phyloP scores from a whole-genome alignment of 2,329 filamentous ascomycete genomes.

The Cladosporium sp. region DNA sequence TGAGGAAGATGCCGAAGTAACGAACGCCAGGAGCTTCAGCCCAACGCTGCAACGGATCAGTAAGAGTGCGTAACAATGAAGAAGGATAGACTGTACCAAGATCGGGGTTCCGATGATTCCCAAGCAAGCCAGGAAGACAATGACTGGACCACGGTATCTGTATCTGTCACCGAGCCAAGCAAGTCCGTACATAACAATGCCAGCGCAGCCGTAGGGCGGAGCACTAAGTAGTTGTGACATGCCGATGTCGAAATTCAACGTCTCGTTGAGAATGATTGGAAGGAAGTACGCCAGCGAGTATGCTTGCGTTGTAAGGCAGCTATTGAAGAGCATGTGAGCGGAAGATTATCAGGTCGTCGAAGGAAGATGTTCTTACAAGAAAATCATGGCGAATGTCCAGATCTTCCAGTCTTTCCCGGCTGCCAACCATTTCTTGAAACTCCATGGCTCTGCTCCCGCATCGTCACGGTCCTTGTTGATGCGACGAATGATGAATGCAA shows the following conservation, averaged over 20 bases:
- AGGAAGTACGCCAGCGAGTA: conserved; percentile 67
- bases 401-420: conserved; percentile 21
- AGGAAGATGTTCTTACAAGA: not conserved
- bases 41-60: conserved; percentile 17
- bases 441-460: conserved; percentile 2
- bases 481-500: conserved; percentile 11
- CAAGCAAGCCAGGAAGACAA: conserved; percentile 20
- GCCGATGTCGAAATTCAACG: conserved; percentile 55
- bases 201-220: conserved; percentile 32
- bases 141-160: conserved; percentile 16
- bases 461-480: conserved; percentile 12
- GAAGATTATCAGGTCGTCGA: not conserved
- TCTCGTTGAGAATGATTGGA: conserved; percentile 62
- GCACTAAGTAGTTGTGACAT: conserved; percentile 63
- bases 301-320: conserved; percentile 51
- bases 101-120: conserved; percentile 22
- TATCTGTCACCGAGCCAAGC: conserved; percentile 19
- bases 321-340: conserved; percentile 46
- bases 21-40: conserved; percentile 20
- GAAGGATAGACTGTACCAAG: too few relatives aligned
- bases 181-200: conserved; percentile 24
- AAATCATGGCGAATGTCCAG: conserved; percentile 2
- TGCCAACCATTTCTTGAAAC: conserved; percentile 11
- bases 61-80: not conserved
- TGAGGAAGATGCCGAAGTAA: conserved; percentile 71